Evolutionary conservation across 169 alveolate species (phyloP), one percentile per base, ranked within the genome.

Genomic region (Cryptosporidium baileyi): DNA sequence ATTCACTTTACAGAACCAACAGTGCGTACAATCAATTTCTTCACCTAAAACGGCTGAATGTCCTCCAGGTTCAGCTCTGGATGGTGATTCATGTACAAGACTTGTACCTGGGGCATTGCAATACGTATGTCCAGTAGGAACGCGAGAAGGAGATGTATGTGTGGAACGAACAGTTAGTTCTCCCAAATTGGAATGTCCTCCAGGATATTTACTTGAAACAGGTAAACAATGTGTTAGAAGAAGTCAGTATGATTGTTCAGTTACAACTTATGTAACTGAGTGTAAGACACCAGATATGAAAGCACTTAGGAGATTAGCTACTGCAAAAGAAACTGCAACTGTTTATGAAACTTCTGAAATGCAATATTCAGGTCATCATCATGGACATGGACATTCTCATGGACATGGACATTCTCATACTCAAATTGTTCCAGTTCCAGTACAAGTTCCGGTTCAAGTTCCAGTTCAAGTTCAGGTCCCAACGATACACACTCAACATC

Each of bases 51-150:
- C 85, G 8, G 74, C 85, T 52, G 85, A 74, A 74, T 74, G 85
- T 13, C 85, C 85, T n/a, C 85, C 85, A 9, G 85, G 85, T 36
- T 74, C 85, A 22, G 67, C 67, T n/a, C 54, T 74, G 54, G 85
- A 74, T 54, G 85, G 85, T 17, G 85, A 74, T 36, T 74, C 85
- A 9, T 74, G 85, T 19, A 57, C 67, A 17, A 74, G 85, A 41
- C 67, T 74, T 52, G 85, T 74, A 0, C 85, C 85, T 7, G 85
- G 85, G 24, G 65, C 85, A 17, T 59, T 74, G 30, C 85, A 74
- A 74, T 74, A 74, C 22, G 74, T 74, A 52, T 74, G 85, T 17
- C 67, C 85, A 24, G 67, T 57, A 11, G 85, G 85, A 13, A 36
- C 43, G 17, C 49, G 85, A 34, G 85, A 74, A 26, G 85, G 85